These are phyloP conservation scores for Ceratopteris richardii DNA, from an alignment of 75 land plant genomes.

Conservation along the genomic window DNA sequence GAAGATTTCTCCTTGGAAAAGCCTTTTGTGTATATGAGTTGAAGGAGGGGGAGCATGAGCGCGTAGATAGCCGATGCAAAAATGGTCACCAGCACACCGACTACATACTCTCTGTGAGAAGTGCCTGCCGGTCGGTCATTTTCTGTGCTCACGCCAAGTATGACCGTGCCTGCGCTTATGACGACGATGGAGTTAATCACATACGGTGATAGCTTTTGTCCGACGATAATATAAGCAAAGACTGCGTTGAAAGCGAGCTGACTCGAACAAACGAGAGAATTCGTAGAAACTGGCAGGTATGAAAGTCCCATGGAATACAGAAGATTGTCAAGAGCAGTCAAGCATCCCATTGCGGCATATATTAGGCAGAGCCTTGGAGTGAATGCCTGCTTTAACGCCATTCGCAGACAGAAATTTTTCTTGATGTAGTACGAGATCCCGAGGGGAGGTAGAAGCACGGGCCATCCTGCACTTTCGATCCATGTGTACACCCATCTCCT, in stretches of 20 bases:
- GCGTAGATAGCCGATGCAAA: constrained; percentile 23
- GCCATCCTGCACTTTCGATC: constrained; percentile 53
- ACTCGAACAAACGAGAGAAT: neutral
- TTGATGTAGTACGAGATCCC: no score
- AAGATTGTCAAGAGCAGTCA: constrained; percentile 48
- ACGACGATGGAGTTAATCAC: constrained; percentile 16
- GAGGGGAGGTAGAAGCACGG: constrained; percentile 21
- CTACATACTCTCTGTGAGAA: constrained; percentile 3
- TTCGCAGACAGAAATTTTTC: no score
- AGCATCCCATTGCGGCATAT: constrained; percentile 20
- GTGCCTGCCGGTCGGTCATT: constrained; percentile 16
- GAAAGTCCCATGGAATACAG: constrained; percentile 45
- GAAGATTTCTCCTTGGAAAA: constrained; percentile 9
- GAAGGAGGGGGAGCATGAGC: constrained; percentile 19
- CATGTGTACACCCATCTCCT: constrained; percentile 51
- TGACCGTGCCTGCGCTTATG: constrained; percentile 13
- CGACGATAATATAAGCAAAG: constrained; percentile 23
- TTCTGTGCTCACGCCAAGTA: constrained; percentile 12
- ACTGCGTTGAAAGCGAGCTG: constrained; percentile 19
- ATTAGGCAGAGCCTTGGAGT: neutral
- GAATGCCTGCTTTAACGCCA: neutral
- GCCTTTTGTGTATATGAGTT: constrained; percentile 7
- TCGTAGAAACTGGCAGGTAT: constrained; percentile 53
- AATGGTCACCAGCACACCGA: constrained; percentile 17
- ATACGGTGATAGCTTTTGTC: constrained; percentile 10